Base-by-base conservation (phyloP, 139 green algal genomes). In the Coelastrella sp. region DNA sequence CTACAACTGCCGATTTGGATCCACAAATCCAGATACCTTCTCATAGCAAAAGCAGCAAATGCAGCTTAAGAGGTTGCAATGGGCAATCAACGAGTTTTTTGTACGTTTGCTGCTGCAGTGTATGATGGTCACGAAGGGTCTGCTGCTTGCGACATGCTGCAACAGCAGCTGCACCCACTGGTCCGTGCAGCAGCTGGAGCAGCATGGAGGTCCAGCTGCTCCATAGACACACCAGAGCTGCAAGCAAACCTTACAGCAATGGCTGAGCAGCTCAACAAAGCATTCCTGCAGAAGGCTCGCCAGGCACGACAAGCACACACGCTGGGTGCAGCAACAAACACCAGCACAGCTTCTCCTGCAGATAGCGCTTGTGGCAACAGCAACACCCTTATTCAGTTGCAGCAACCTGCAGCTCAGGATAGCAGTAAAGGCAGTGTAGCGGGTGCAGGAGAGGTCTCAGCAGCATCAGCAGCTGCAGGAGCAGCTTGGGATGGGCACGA, bases 91-190 rank as follows among this genome's bases (percentile, higher is more conserved):
- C n/a, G n/a, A n/a, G n/a, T n/a, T n/a, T n/a, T n/a, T n/a, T n/a
- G n/a, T n/a, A n/a, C n/a, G n/a, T n/a, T n/a, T n/a, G 2, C 74
- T 80, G 74, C 74, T 19, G 54, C 87, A 85, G 87, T 91, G 56
- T 91, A 87, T 56, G 87, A 91, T 47, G 87, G 87, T 19, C 87
- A 91, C 23, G 87, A 87, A 5, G 87, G 87, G 5, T 68, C 78
- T 14, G 87, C 77, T n/a, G 87, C 78, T 20, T 75, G 76, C 17
- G 54, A 86, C 20, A 80, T 82, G 65, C 87, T 86, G 64, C 19
- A 80, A 32, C 54, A 68, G 17, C 64, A 86, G 64, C 78, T 86
- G 13, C 87, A 87, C 65, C 6, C 85, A 59, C 56, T 77, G 6
- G 64, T 64, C 2, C 20, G 47, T 4, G 20, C 85, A 61, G 73